A percentile compares a stretch with the other conserved stretches of the same genome.
Evolutionary conservation across 371 early-diverging fungal species (phyloP).

Genomic region (Batkoa obscura): DNA sequence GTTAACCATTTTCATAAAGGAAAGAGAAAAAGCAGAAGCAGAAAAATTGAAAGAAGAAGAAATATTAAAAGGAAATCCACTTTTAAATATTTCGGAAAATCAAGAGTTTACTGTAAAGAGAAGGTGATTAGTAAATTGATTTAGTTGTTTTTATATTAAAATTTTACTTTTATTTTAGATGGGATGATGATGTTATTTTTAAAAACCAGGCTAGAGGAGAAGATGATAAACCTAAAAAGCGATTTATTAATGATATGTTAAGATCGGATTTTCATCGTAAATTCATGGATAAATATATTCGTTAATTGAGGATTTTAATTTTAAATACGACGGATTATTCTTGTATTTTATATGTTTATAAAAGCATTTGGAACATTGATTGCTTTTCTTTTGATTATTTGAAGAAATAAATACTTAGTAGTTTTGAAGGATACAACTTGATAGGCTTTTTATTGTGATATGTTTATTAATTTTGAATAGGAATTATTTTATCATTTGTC

Average conservation of each 20-base stretch:
- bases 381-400: too few relatives aligned
- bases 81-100: constrained; percentile 31
- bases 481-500: too few relatives aligned
- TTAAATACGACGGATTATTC: too few relatives aligned
- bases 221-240: constrained; percentile 70
- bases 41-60: constrained; percentile 30
- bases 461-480: too few relatives aligned
- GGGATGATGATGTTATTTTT: constrained; percentile 96
- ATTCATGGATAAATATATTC: constrained; percentile 80
- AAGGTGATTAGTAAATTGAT: constrained; percentile 18
- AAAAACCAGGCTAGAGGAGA: constrained; percentile 82
- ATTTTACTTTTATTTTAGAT: constrained; percentile 18
- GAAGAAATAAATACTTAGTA: too few relatives aligned
- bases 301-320: constrained; percentile 14
- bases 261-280: constrained; percentile 89
- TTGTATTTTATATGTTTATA: too few relatives aligned
- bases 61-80: constrained; percentile 62
- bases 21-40: constrained; percentile 32
- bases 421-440: too few relatives aligned
- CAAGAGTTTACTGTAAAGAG: constrained; percentile 76
- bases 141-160: background rate
- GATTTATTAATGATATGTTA: constrained; percentile 90
- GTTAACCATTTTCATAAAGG: constrained; percentile 13
- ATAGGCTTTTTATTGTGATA: too few relatives aligned
- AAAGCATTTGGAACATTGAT: too few relatives aligned